These are phyloP conservation scores for Aspergillus bridgeri DNA, from an alignment of 495 filamentous ascomycete species.

Conservation along the genomic window DNA sequence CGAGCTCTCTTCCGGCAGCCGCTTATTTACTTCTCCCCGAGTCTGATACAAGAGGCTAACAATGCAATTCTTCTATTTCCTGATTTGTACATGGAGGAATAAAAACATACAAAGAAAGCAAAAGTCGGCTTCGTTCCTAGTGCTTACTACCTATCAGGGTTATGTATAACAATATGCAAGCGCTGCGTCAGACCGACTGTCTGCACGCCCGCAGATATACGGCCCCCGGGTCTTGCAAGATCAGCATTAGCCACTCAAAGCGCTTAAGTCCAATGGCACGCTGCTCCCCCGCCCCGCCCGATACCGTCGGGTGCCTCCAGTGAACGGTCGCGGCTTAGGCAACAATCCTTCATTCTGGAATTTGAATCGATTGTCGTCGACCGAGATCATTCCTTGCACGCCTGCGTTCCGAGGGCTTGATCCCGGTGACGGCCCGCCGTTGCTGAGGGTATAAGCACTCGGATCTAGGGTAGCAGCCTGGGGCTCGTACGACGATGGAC, in stretches of 20 bases:
- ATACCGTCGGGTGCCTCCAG: conserved; percentile 69
- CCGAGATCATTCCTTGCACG: conserved; percentile 46
- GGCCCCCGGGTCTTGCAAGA: neutral
- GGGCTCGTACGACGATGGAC: conserved; percentile 32
- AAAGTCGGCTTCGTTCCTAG: conserved; percentile 1
- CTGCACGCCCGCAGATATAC: neutral
- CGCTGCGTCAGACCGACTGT: neutral
- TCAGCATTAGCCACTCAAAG: conserved; percentile 28
- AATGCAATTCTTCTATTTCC: neutral
- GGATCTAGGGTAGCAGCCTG: conserved; percentile 64
- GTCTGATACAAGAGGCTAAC: neutral
- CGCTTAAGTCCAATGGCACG: conserved; percentile 81
- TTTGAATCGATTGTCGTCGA: conserved; percentile 82
- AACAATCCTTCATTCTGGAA: conserved; percentile 80
- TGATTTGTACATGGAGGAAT: conserved; percentile 1
- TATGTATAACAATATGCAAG: conserved; percentile 5
- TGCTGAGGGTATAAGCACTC: conserved; percentile 71
- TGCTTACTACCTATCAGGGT: conserved; percentile 1
- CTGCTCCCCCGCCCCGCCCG: conserved; percentile 88
- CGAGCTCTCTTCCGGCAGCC: neutral
- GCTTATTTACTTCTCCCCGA: neutral
- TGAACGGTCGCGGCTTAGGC: conserved; percentile 79
- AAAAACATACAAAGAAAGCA: neutral
- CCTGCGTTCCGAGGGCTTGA: conserved; percentile 28
- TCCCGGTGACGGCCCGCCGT: conserved; percentile 43